These are phyloP conservation scores for Onygenales sp. DNA, from an alignment of 2,329 filamentous ascomycete species.

Conservation along the genomic window DNA sequence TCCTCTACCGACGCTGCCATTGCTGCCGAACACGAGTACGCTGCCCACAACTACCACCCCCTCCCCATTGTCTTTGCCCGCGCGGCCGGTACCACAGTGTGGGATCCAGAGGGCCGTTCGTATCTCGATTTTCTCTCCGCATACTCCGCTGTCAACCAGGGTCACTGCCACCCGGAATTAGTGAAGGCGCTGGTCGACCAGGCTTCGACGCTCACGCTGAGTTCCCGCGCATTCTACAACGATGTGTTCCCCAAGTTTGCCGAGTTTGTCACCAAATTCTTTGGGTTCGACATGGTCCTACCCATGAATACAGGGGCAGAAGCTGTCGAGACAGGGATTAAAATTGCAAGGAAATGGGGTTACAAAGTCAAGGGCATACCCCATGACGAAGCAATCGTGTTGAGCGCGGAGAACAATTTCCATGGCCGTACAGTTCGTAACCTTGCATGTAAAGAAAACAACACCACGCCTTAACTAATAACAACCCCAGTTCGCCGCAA, in stretches of 20 bases:
- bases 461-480: slow-evolving; percentile 13
- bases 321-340: slow-evolving; percentile 90
- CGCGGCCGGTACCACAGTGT: slow-evolving; percentile 78
- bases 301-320: slow-evolving; percentile 98
- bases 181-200: slow-evolving; percentile 85
- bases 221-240: slow-evolving; percentile 93
- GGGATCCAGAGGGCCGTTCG: slow-evolving; percentile 92
- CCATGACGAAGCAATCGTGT: slow-evolving; percentile 70
- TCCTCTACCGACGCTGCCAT: slow-evolving; percentile 73
- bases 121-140: slow-evolving; percentile 98
- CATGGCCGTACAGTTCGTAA: slow-evolving; percentile 68
- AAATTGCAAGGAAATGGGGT: slow-evolving; percentile 94
- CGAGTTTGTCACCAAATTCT: slow-evolving; percentile 77
- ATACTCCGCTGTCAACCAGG: slow-evolving; percentile 96
- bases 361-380: slow-evolving; percentile 93
- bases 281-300: slow-evolving; percentile 95
- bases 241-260: slow-evolving; percentile 96
- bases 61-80: slow-evolving; percentile 86
- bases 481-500: slow-evolving; percentile 66
- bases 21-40: slow-evolving; percentile 67
- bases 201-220: slow-evolving; percentile 79
- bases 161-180: slow-evolving; percentile 93
- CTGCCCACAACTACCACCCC: slow-evolving; percentile 98
- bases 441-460: not conserved
- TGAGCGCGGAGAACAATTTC: slow-evolving; percentile 86